Evolutionary conservation across 2,329 filamentous ascomycete genomes (phyloP).

Genomic region (Pseudocercospora vitis): DNA sequence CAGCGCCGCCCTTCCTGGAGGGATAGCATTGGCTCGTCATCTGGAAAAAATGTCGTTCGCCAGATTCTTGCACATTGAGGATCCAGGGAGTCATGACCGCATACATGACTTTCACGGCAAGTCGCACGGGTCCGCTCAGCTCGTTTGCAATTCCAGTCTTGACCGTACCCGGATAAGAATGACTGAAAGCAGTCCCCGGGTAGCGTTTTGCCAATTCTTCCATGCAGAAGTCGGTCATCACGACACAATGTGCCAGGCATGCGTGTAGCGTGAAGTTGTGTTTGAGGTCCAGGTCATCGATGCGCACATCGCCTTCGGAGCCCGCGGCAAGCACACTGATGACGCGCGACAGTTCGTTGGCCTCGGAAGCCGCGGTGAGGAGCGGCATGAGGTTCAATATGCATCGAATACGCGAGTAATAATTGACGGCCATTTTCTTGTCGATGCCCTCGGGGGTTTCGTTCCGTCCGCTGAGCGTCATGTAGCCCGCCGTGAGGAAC

Average conservation of each 20-base stretch:
- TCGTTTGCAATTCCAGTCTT: slow-evolving; percentile 47
- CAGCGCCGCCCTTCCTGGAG: slow-evolving; percentile 26
- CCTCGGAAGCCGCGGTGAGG: slow-evolving; percentile 46
- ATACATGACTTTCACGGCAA: slow-evolving; percentile 39
- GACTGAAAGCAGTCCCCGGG: slow-evolving; percentile 51
- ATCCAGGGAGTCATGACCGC: slow-evolving; percentile 42
- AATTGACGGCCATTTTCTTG: slow-evolving; percentile 52
- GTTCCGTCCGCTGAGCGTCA: slow-evolving; percentile 44
- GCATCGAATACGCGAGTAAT: slow-evolving; percentile 61
- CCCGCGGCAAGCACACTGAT: slow-evolving; percentile 57
- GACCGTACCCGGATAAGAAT: slow-evolving; percentile 51
- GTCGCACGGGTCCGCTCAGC: slow-evolving; percentile 35
- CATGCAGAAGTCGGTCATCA: slow-evolving; percentile 54
- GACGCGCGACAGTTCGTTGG: slow-evolving; percentile 51
- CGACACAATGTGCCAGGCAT: slow-evolving; percentile 46
- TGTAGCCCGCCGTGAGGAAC: slow-evolving; percentile 54
- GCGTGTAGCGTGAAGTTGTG: slow-evolving; percentile 41
- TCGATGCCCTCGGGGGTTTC: slow-evolving; percentile 61
- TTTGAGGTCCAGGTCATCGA: slow-evolving; percentile 49
- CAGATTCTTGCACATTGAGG: slow-evolving; percentile 43
- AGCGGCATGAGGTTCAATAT: slow-evolving; percentile 58
- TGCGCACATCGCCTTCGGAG: slow-evolving; percentile 53
- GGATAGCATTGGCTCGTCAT: slow-evolving; percentile 40
- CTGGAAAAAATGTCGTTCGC: slow-evolving; percentile 49
- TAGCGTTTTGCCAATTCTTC: slow-evolving; percentile 51